Conservation (phyloP, 2,329 filamentous ascomycete genomes). For the Westerdykella aurantiaca region DNA sequence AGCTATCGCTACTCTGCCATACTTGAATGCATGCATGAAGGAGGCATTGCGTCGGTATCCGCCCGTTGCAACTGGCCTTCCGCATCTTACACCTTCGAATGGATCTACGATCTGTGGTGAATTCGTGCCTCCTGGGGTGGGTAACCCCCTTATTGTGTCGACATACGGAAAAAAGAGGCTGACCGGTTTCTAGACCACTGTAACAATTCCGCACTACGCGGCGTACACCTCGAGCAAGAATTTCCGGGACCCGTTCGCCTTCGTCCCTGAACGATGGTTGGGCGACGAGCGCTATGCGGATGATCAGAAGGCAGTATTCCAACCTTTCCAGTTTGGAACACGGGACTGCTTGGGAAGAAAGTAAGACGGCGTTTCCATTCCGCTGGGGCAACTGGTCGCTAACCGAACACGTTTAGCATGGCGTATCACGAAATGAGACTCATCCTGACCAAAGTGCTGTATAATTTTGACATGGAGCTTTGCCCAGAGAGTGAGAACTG, state of each 20-base stretch:
- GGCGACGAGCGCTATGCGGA: slow-evolving; percentile 16
- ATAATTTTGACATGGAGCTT: slow-evolving; percentile 37
- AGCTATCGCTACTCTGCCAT: slow-evolving; percentile 25
- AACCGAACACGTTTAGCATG: slow-evolving; percentile 16
- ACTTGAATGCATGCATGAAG: slow-evolving; percentile 38
- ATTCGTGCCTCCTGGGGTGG: slow-evolving; percentile 29
- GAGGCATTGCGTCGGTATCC: slow-evolving; percentile 42
- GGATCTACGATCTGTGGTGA: slow-evolving; percentile 36
- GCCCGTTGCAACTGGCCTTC: slow-evolving; percentile 33
- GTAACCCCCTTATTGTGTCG: slow-evolving; percentile 10
- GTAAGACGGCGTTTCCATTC: slow-evolving; percentile 15
- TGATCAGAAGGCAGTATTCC: slow-evolving; percentile 33
- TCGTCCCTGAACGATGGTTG: slow-evolving; percentile 41
- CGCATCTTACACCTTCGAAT: slow-evolving; percentile 29
- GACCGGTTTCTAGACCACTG: slow-evolving; percentile 4
- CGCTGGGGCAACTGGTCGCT: not conserved
- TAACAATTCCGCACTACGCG: slow-evolving; percentile 14
- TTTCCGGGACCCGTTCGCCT: slow-evolving; percentile 33
- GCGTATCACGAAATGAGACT: slow-evolving; percentile 41
- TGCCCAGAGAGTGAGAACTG: slow-evolving; percentile 26
- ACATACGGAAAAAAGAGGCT: not conserved
- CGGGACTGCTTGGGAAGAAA: slow-evolving; percentile 37
- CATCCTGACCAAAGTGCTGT: slow-evolving; percentile 35
- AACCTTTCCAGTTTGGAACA: slow-evolving; percentile 43
- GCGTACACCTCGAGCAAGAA: slow-evolving; percentile 15